Evolutionary conservation across 2,329 filamentous ascomycete species (phyloP).

Genomic region (Pyricularia sp.): DNA sequence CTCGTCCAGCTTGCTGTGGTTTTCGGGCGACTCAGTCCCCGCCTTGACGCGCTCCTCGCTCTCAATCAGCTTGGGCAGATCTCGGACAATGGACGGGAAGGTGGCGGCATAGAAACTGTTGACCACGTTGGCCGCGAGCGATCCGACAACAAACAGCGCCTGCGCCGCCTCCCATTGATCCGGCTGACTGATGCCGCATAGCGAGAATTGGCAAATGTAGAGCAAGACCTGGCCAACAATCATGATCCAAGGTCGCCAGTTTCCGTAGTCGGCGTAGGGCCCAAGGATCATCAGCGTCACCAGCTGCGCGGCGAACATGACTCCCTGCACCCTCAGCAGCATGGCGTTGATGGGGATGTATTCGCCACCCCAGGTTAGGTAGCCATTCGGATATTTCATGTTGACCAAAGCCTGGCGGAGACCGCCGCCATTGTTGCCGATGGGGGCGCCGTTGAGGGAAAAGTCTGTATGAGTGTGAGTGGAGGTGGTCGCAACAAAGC

Average conservation of each 20-base stretch:
- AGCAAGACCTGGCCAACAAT: constrained; percentile 10
- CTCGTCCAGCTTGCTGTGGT: constrained; percentile 11
- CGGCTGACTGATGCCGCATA: constrained; percentile 12
- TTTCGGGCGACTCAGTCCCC: constrained; percentile 11
- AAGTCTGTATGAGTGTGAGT: not conserved
- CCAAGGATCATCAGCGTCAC: constrained; percentile 12
- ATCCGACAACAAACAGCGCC: constrained; percentile 12
- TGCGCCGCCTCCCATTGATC: constrained; percentile 12
- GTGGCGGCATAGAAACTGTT: constrained; percentile 13
- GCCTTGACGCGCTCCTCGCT: constrained; percentile 11
- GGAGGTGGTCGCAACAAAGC: not conserved
- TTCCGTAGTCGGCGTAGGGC: constrained; percentile 15
- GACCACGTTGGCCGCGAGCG: constrained; percentile 13
- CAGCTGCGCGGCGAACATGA: constrained; percentile 14
- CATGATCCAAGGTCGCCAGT: constrained; percentile 15
- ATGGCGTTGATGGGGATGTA: constrained; percentile 4
- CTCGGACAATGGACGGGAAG: constrained; percentile 11
- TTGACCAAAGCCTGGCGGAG: constrained; percentile 1
- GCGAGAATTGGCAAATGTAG: constrained; percentile 11
- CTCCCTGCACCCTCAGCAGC: constrained; percentile 13
- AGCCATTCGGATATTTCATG: not conserved
- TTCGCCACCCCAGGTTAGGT: constrained; percentile 2
- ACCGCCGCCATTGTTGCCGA: constrained; percentile 2
- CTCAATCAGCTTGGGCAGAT: constrained; percentile 12
- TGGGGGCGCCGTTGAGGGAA: constrained; percentile 2